Percentiles rank a stretch among this genome's conserved stretches.
phyloP scores from a whole-genome alignment of 129 eudicot genomes.

The sunflower (Helianthus annuus) region HanXRQr2.0-SUNRISE NC_035445.2:164787853-164788352 shows the following conservation, averaged over 20 bases:
- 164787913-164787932: conserved; percentile 81
- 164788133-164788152: not conserved
- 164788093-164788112: not conserved
- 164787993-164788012: not conserved
- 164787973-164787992: not conserved
- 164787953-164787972: conserved; percentile 23
- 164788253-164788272: not conserved
- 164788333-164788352: too few relatives aligned
- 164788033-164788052: not conserved
- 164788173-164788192: not conserved
- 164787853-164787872: conserved; percentile 55
- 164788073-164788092: not conserved
- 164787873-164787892: conserved; percentile 55
- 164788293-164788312: not conserved
- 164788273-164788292: not conserved
- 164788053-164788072: not conserved
- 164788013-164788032: not conserved
- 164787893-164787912: conserved; percentile 95
- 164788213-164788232: not conserved
- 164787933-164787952: conserved; percentile 92
- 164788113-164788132: not conserved
- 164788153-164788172: not conserved
- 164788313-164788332: not conserved
- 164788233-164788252: not conserved
- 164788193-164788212: not conserved